Percentiles rank a stretch among this genome's conserved stretches.
phyloP scores from a whole-genome alignment of 345 rosid species.

The Gossypium australe region DNA sequence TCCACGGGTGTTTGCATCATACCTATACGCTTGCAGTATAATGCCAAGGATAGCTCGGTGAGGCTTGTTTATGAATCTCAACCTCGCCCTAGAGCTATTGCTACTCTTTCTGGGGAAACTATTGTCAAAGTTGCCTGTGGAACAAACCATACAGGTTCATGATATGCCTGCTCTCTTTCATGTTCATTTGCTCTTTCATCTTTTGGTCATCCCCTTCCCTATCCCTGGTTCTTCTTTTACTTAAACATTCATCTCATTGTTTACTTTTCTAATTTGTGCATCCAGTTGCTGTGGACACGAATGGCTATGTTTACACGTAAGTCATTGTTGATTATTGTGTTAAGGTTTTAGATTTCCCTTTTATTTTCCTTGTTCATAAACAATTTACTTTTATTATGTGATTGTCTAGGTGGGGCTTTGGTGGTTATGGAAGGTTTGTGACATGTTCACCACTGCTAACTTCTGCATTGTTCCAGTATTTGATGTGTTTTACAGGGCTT shows the following conservation, averaged over 20 bases:
- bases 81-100: constrained; percentile 81
- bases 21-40: constrained; percentile 51
- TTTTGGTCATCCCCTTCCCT: not conserved
- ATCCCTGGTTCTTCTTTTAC: too few relatives aligned
- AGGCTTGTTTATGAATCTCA: constrained; percentile 91
- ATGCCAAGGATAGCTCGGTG: constrained; percentile 89
- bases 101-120: constrained; percentile 69
- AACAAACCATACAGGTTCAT: constrained; percentile 84
- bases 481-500: not conserved
- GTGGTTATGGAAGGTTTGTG: constrained; percentile 97
- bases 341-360: constrained; percentile 6
- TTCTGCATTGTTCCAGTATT: not conserved
- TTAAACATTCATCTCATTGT: constrained; percentile 9
- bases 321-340: constrained; percentile 20
- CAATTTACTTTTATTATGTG: constrained; percentile 22
- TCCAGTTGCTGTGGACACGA: constrained; percentile 86
- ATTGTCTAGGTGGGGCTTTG: constrained; percentile 85
- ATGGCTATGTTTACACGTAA: constrained; percentile 94
- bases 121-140: constrained; percentile 96
- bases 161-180: constrained; percentile 5
- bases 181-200: not conserved
- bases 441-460: not conserved
- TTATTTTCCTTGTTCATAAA: not conserved
- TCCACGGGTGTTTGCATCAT: not conserved
- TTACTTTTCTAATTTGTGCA: constrained; percentile 21